Conservation (phyloP, 2,329 filamentous ascomycete species). For the Alternaria viburni region DNA sequence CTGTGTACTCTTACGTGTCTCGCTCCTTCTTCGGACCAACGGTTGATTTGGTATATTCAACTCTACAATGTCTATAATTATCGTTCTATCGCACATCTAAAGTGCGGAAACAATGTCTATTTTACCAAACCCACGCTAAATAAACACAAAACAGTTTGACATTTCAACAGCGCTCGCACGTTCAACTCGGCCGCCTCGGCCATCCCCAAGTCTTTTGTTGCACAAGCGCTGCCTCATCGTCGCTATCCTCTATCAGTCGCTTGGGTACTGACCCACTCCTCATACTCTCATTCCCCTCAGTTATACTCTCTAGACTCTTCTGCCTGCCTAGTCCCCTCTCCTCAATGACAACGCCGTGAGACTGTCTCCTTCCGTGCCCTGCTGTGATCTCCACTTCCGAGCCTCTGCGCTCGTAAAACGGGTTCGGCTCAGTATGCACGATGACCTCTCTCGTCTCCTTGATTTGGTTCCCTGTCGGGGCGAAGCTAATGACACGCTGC, state of each 20-base stretch:
- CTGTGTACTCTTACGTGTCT: neutral
- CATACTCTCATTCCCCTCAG: slow-evolving; percentile 31
- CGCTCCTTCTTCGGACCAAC: neutral
- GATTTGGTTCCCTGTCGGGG: slow-evolving; percentile 36
- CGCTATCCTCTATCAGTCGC: slow-evolving; percentile 21
- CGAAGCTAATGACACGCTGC: slow-evolving; percentile 26
- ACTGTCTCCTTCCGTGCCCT: slow-evolving; percentile 4
- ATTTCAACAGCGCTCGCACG: neutral
- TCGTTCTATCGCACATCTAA: neutral
- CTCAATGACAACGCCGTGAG: slow-evolving; percentile 11
- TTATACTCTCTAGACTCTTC: slow-evolving; percentile 32
- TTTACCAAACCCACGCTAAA: neutral
- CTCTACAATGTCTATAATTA: neutral
- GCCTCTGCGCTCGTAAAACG: slow-evolving; percentile 14
- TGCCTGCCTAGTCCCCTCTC: slow-evolving; percentile 13
- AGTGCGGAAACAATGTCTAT: neutral
- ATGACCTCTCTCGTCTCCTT: slow-evolving; percentile 39
- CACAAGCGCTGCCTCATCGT: slow-evolving; percentile 33
- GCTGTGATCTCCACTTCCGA: slow-evolving; percentile 19
- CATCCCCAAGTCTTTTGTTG: slow-evolving; percentile 10
- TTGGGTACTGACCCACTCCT: slow-evolving; percentile 24
- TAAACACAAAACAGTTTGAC: neutral
- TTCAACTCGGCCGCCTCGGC: slow-evolving; percentile 9
- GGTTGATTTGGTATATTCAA: neutral
- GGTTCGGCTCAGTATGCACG: slow-evolving; percentile 33